Percentiles rank a stretch among this genome's conserved stretches.
Conservation (phyloP, 169 alveolate species). For the Plasmodium blacklocki region DNA sequence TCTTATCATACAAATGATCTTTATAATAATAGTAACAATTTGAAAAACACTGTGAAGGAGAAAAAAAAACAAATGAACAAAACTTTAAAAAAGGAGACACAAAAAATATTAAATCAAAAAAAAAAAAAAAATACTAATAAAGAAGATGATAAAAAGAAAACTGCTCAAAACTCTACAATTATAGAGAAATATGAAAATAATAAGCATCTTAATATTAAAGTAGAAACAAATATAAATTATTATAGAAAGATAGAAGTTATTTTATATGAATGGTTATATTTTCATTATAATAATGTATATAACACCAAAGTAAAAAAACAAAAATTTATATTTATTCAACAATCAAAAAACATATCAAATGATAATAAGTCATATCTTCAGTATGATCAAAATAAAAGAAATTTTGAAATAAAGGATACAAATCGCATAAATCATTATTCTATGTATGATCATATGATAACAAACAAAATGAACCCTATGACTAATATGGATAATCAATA, state of each 20-base stretch:
- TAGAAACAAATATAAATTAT: neutral
- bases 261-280: constrained; percentile 68
- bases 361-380: too few relatives aligned
- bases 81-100: neutral
- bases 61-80: neutral
- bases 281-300: constrained; percentile 65
- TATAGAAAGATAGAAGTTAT: constrained; percentile 34
- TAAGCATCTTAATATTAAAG: neutral
- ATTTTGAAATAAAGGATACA: too few relatives aligned
- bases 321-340: constrained; percentile 18
- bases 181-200: neutral
- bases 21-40: neutral
- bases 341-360: neutral
- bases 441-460: neutral
- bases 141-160: constrained; percentile 11
- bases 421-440: neutral
- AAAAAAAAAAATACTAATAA: neutral
- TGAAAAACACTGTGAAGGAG: neutral
- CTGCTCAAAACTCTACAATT: neutral
- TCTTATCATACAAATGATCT: too few relatives aligned
- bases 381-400: too few relatives aligned
- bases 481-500: too few relatives aligned
- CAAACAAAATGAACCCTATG: neutral
- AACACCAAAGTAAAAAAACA: constrained; percentile 19
- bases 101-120: neutral